Evolutionary conservation across 306 rosid species (phyloP), one percentile per base, ranked within the genome.

Genomic region (Castanopsis chinensis): DNA sequence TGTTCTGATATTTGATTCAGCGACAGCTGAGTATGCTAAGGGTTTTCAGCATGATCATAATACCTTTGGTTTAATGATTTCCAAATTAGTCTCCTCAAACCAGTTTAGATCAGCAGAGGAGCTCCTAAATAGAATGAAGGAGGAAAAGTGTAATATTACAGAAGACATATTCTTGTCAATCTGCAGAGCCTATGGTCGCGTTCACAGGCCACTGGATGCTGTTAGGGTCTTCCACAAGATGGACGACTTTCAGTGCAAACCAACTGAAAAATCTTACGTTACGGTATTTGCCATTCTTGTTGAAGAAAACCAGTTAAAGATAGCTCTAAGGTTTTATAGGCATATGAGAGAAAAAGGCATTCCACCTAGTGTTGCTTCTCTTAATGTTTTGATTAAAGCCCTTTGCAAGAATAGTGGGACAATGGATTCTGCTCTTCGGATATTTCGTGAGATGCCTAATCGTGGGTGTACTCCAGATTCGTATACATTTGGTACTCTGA

Each of bases 381-480:
- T 94, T 72, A 94, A 94, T 85, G 89, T 94, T 76, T 83, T 94
- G 86, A 86, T 94, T 80, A 92, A 94, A 88, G 99, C 95, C 73
- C 90, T 92, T 6, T 92, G 97, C 88, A 92, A 88, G 84, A 94
- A 84, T 59, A 78, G 80, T 51, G 92, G 81, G 61, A 89, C 97
- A 53, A n/a, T 86, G 58, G 90, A 88, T 80, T 80, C 90, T 57
- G 99, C 99, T 78, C 80, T 92, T 32, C 80, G 3, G 69, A 85
- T 92, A 80, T 91, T 94, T 75, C 86, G 12, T 17, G 97, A 91
- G 84, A 92, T 94, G 97, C 87, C 99, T 5, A 77, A 82, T 65
- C 92, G 86, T 27, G 93, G 95, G 25, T 92, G 86, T 81, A 81
- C 60, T 54, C 97, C 99, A 17, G 97, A 92, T 85, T 88, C 99